Evolutionary conservation across 2,329 filamentous ascomycete species (phyloP), one percentile per base, ranked within the genome.

Genomic region (Trichoderma breve): DNA sequence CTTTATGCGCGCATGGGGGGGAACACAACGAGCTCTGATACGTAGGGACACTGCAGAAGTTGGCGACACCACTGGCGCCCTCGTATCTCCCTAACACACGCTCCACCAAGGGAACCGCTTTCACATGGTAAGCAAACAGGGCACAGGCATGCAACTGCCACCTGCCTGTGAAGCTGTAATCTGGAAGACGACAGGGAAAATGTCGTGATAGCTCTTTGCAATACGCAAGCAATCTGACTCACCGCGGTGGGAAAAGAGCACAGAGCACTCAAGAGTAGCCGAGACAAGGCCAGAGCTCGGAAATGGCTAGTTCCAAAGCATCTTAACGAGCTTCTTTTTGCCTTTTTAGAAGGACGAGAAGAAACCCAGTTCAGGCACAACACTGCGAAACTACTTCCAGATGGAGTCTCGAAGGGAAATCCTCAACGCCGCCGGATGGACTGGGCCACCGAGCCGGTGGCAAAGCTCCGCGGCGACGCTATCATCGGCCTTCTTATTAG

Each of bases 401-500:
- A 62, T 63, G 24, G 28, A 62, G 67, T 53, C 28, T 53, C 55
- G 58, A 72, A 60, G 30, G 55, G 34, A 12, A 66, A 51, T 39
- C 51, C 55, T 69, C 43, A 43, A 26, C 57, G 30, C 57, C 58
- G 61, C 64, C 64, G 61, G 71, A 47, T 63, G 36, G 51, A 64
- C 63, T 58, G 63, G 32, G 47, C 30, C 30, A 63, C 43, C 58
- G 47, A 68, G 24, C 71, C 71, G 62, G 71, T 72, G 55, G 71
- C 64, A 57, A 72, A 68, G 58, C 55, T 72, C 71, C 71, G 66
- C 66, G 53, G 39, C 66, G 67, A 72, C 71, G 67, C 71, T 57
- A 72, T 72, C 71, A 62, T 53, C 71, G 66, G 66, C 71, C 60
- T 57, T 64, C 61, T 72, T 24, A 39, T 71, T 72, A 72, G 71